Percentiles rank a stretch among this genome's conserved stretches.
phyloP scores from a whole-genome alignment of 31 red algal species.

The Pterothamnion heteromorphum region DNA sequence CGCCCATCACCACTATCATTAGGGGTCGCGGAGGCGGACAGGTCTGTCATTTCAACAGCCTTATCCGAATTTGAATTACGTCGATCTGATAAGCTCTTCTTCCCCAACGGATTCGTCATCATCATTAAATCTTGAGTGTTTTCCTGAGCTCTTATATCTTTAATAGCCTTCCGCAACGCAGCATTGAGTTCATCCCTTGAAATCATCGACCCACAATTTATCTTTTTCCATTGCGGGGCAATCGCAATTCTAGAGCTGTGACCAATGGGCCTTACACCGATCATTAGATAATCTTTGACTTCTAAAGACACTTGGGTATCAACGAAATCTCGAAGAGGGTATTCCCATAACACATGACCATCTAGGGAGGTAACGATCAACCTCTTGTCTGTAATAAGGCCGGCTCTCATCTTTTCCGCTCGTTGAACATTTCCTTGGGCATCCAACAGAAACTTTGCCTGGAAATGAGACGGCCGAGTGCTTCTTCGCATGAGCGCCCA shows the following conservation, averaged over 20 bases:
- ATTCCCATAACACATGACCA: slow-evolving; percentile 81
- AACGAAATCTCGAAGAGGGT: slow-evolving; percentile 68
- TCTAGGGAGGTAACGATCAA: slow-evolving; percentile 82
- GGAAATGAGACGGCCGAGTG: slow-evolving; percentile 56
- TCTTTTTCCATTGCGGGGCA: slow-evolving; percentile 64
- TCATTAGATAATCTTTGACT: slow-evolving; percentile 66
- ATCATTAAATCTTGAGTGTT: background rate
- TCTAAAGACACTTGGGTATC: slow-evolving; percentile 73
- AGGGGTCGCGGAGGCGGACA: background rate
- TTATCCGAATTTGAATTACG: too few relatives aligned
- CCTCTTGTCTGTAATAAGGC: slow-evolving; percentile 66
- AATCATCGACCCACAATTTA: slow-evolving; percentile 66
- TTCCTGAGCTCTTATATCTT: slow-evolving; percentile 49
- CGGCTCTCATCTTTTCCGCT: slow-evolving; percentile 77
- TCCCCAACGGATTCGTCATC: too few relatives aligned
- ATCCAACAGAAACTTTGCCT: slow-evolving; percentile 56
- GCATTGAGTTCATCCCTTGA: slow-evolving; percentile 61
- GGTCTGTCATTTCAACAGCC: slow-evolving; percentile 63
- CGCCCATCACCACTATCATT: slow-evolving; percentile 44
- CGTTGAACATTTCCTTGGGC: slow-evolving; percentile 66
- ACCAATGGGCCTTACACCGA: slow-evolving; percentile 64
- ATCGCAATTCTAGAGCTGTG: slow-evolving; percentile 5
- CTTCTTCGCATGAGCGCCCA: slow-evolving; percentile 64
- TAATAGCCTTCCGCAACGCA: slow-evolving; percentile 56
- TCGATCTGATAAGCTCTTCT: too few relatives aligned